Evolutionary conservation across 495 filamentous ascomycete species (phyloP), one percentile per base, ranked within the genome.

Genomic region (Daldinia bambusicola): DNA sequence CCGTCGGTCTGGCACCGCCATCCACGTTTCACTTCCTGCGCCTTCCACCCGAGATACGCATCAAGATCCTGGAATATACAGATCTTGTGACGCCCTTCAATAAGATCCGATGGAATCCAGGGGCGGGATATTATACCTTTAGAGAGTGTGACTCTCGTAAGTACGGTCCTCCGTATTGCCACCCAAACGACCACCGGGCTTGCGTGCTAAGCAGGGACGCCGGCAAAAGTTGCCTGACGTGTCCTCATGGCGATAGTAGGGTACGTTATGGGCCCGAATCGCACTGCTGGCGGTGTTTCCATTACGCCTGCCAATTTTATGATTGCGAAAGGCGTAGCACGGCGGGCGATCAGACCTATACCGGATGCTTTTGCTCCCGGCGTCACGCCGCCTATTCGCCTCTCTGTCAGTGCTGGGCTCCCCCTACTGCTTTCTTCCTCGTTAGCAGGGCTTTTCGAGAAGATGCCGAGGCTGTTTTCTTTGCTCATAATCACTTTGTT

Each of bases 231-330:
- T 48, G 43, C 43, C 9, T 22, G 9, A 3, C 18, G 9, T 48
- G 43, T 48, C 43, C 43, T 48, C 43, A 48, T 4, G 43, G 43
- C 18, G 43, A 48, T 22, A 48, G 43, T 22, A 48, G 43, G 43
- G 43, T 48, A 22, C 18, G 43, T 12, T 48, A 48, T 1, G 43
- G 43, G 16, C 43, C 43, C 18, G 43, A 48, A 30, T 57, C 30
- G 16, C 16, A 20, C 12, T 57, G 32, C 16, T 40, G 14, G 34
- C 16, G 34, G 13, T 57, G 55, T 26, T 20, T 20, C 18, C 55
- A 40, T 12, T 57, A 57, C 36, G 55, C 55, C 9, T 40, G 34
- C 34, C 32, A 57, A 57, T 38, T 57, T n/a, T 38, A 57, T 30
- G 32, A 57, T 8, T 40, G 34, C 55, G 34, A 57, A 34, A 57